phyloP scores from a whole-genome alignment of 2,329 filamentous ascomycete species.

The Cercospora sojina region DNA sequence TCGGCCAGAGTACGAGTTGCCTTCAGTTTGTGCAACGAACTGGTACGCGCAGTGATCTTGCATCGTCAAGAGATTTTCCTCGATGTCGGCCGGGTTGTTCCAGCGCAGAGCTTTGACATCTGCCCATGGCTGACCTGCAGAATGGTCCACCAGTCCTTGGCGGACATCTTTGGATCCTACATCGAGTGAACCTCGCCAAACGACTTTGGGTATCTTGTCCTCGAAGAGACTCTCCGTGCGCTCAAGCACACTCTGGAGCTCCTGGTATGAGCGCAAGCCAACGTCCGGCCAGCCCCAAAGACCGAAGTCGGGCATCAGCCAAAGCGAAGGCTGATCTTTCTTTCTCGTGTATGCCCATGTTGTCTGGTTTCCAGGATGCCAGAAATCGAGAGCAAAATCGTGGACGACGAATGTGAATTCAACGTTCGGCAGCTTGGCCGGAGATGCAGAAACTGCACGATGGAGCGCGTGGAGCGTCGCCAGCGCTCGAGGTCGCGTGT shows the following conservation, averaged over 20 bases:
- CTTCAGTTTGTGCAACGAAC: conserved; percentile 36
- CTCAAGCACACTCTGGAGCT: conserved; percentile 24
- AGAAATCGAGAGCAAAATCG: conserved; percentile 38
- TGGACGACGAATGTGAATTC: conserved; percentile 49
- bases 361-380: conserved; percentile 25
- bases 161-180: conserved; percentile 34
- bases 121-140: conserved; percentile 38
- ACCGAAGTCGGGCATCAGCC: conserved; percentile 55
- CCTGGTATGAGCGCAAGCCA: conserved; percentile 23
- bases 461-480: conserved; percentile 49
- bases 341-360: conserved; percentile 30
- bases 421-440: conserved; percentile 45
- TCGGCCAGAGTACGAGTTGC: conserved; percentile 34
- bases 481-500: conserved; percentile 27
- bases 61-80: conserved; percentile 27
- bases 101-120: conserved; percentile 38
- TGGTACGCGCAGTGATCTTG: conserved; percentile 34
- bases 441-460: conserved; percentile 45
- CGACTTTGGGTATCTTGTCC: conserved; percentile 31
- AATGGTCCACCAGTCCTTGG: conserved; percentile 34
- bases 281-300: conserved; percentile 54
- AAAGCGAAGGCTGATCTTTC: conserved; percentile 42
- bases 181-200: conserved; percentile 35
- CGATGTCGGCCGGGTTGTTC: conserved; percentile 25
- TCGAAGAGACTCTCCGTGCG: conserved; percentile 26